Evolutionary conservation across 345 rosid species (phyloP).

Genomic region (Gossypium australe): DNA sequence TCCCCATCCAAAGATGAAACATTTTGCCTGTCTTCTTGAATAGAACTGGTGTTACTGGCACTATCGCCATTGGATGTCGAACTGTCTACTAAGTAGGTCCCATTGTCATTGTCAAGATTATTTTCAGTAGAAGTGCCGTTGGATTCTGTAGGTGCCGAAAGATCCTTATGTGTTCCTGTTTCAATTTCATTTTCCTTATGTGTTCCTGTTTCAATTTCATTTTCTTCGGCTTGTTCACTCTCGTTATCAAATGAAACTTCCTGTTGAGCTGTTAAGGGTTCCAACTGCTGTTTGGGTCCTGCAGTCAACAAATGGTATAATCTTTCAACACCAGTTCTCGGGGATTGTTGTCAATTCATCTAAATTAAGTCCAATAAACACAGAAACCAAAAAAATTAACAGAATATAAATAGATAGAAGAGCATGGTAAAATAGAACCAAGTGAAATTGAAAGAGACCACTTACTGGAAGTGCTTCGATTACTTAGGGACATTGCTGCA

Average conservation of each 20-base stretch:
- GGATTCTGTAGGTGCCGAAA: constrained; percentile 31
- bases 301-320: constrained; percentile 17
- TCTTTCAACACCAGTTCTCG: not conserved
- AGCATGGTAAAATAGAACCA: not conserved
- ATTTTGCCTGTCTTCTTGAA: constrained; percentile 27
- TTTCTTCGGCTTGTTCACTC: constrained; percentile 30
- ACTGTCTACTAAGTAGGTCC: constrained; percentile 17
- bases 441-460: constrained; percentile 4
- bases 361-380: not conserved
- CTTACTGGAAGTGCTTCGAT: constrained; percentile 58
- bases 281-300: constrained; percentile 66
- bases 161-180: constrained; percentile 27
- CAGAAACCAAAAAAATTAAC: not conserved
- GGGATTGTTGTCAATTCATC: not conserved
- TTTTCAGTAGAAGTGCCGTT: constrained; percentile 31
- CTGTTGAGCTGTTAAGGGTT: constrained; percentile 56
- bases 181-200: constrained; percentile 20
- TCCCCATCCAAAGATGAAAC: constrained; percentile 28
- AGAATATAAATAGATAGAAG: not conserved
- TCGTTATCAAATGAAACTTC: constrained; percentile 42
- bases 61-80: constrained; percentile 22
- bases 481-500: constrained; percentile 57
- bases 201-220: constrained; percentile 26
- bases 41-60: constrained; percentile 20
- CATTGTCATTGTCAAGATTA: constrained; percentile 25